Evolutionary conservation across 2,329 filamentous ascomycete genomes (phyloP), one percentile per base, ranked within the genome.

Genomic region (Nemania abortiva): DNA sequence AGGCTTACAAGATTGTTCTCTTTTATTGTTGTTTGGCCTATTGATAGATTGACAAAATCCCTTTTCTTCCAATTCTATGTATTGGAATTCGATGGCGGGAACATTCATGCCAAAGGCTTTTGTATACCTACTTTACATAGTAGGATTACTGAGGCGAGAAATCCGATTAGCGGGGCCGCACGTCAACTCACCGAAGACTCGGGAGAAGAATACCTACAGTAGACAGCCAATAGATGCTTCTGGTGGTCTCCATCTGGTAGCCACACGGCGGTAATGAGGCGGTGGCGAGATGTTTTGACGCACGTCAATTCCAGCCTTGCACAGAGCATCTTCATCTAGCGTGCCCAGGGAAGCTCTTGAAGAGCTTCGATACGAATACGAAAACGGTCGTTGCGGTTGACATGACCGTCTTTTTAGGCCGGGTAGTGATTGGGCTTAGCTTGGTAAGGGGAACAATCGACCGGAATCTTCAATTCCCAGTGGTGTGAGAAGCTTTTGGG

Each of bases 291-390:
- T 45, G 20, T 24, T 49, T 50, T 63, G 57, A 39, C 42, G 20
- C 39, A 15, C 20, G 45, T 39, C 11, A 22, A 22, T 60, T 50
- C 20, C 15, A 58, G 34, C 50, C 24, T 59, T 45, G 24, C 24
- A 20, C n/a, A 24, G 31, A 37, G 27, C 47, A 47, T 53, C 20
- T 29, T 6, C 24, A 39, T 57, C 37, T 57, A 24, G 37, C 37
- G 31, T 54, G 34, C 29, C 24, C 18, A 34, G 24, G 18, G 55
- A 57, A 42, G 34, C 20, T 13, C 27, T 57, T 27, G 29, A 15
- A 18, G 34, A 47, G 59, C 31, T 57, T 69, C 29, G 72, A 77
- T 77, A 74, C 75, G 75, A 77, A 77, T 77, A 77, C 75, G 75
- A 77, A 72, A 69, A 65, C 65, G 64, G 62, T 18, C 29, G 15